Conservation (phyloP, 208 protist genomes). For the Acanthamoeba lenticulata region DNA sequence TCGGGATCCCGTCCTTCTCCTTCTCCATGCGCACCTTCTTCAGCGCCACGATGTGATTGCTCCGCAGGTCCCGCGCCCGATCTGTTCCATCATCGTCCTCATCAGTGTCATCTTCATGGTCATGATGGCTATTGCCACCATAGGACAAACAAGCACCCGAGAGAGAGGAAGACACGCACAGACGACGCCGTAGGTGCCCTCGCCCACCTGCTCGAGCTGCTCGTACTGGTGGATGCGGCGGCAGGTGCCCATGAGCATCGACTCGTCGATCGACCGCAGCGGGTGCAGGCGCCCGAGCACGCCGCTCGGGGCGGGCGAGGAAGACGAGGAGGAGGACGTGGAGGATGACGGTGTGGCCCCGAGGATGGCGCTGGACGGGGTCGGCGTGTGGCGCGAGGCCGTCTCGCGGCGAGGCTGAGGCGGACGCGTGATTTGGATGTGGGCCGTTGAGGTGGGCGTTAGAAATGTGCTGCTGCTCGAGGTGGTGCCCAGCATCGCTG, state of each 20-base stretch:
- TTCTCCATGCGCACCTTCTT: conserved; percentile 87
- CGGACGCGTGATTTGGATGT: conserved; percentile 20
- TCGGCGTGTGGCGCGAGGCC: neutral
- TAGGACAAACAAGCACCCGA: neutral
- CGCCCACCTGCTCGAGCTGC: conserved; percentile 91
- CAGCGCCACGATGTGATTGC: conserved; percentile 83
- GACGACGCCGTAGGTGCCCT: conserved; percentile 97
- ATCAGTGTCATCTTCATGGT: conserved; percentile 68
- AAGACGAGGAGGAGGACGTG: neutral
- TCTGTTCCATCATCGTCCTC: neutral
- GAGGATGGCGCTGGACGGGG: neutral
- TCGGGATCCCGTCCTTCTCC: conserved; percentile 88
- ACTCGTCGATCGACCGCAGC: neutral
- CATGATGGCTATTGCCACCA: neutral
- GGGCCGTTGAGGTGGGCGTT: neutral
- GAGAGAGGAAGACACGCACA: conserved; percentile 81
- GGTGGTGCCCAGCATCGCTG: too few relatives aligned
- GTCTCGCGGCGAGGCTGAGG: neutral
- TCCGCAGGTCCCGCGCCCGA: conserved; percentile 76
- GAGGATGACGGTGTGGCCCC: neutral
- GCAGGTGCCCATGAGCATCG: conserved; percentile 66
- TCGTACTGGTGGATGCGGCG: conserved; percentile 73
- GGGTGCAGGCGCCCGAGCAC: neutral
- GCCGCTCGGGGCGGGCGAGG: neutral
- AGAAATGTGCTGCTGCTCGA: neutral